A percentile compares a stretch with the other conserved stretches of the same genome.
phyloP scores from a whole-genome alignment of 108 stramenopile species.

The Phaeodactylum tricornutum region DNA sequence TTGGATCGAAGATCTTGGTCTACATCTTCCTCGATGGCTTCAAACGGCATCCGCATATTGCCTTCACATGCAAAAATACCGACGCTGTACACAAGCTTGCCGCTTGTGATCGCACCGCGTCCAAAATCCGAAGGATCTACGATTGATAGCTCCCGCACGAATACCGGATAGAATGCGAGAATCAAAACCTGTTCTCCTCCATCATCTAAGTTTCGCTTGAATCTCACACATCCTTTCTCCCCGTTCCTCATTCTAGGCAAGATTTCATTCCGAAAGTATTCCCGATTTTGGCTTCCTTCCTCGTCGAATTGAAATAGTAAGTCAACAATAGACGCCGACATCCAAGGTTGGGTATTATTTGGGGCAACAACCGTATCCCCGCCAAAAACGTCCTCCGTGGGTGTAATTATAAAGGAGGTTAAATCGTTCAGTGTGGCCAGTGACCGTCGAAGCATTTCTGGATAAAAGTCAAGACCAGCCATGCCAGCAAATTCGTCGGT shows the following conservation, averaged over 20 bases:
- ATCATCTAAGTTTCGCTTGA: not conserved
- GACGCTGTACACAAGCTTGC: too few species aligned
- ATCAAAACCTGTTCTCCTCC: conserved; percentile 7
- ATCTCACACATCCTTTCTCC: not conserved
- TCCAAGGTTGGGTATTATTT: conserved; percentile 5
- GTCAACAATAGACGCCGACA: conserved; percentile 10
- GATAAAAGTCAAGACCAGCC: conserved; percentile 1
- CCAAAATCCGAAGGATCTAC: too few species aligned
- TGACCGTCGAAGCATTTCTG: not conserved
- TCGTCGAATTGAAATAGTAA: conserved; percentile 17
- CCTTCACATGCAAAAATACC: too few species aligned
- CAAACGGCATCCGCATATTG: too few species aligned
- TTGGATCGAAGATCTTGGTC: too few species aligned
- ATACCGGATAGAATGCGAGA: conserved; percentile 13
- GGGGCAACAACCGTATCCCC: conserved; percentile 27
- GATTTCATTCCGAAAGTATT: conserved; percentile 12
- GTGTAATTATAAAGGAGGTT: conserved; percentile 23
- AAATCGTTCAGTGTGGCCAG: not conserved
- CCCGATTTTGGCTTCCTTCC: not conserved
- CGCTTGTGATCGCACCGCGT: too few species aligned
- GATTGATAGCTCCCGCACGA: too few species aligned
- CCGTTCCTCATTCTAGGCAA: conserved; percentile 25
- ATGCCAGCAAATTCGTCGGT: conserved; percentile 13
- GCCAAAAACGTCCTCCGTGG: conserved; percentile 16
- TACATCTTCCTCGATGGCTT: too few species aligned